A percentile compares a stretch with the other conserved stretches of the same genome.
These are phyloP conservation scores for Apophysomyces elegans DNA, from an alignment of 371 early-diverging fungal species.

Conservation along the genomic window DNA sequence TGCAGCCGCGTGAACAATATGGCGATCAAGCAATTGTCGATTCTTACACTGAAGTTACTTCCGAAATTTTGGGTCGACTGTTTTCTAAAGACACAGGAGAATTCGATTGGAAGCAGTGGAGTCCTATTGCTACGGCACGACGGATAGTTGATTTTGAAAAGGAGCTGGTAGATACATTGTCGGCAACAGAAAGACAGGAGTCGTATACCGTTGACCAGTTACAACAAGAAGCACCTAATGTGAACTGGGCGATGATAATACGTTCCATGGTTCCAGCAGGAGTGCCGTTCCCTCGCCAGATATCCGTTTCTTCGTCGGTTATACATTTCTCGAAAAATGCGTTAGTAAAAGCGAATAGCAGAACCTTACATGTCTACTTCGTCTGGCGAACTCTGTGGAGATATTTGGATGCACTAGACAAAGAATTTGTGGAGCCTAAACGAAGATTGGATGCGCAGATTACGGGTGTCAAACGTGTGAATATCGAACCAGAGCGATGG, in stretches of 20 bases:
- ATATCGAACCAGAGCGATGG: conserved; percentile 51
- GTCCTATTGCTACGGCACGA: conserved; percentile 44
- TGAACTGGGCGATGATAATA: conserved; percentile 50
- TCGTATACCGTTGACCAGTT: conserved; percentile 35
- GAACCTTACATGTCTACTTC: conserved; percentile 46
- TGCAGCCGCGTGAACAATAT: conserved; percentile 59
- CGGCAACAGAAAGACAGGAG: conserved; percentile 13
- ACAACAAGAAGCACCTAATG: conserved; percentile 31
- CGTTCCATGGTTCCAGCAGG: conserved; percentile 23
- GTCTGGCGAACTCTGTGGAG: conserved; percentile 44
- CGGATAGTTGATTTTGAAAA: conserved; percentile 56
- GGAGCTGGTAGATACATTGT: conserved; percentile 34
- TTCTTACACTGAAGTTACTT: conserved; percentile 42
- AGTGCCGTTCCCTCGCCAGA: conserved; percentile 22
- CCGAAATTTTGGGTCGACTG: conserved; percentile 26
- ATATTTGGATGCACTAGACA: conserved; percentile 37
- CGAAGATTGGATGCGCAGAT: conserved; percentile 35
- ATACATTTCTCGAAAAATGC: conserved; percentile 28
- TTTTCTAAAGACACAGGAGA: conserved; percentile 34
- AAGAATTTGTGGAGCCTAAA: conserved; percentile 28
- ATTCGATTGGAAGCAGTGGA: conserved; percentile 40
- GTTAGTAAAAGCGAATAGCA: conserved; percentile 20
- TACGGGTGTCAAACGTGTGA: conserved; percentile 38
- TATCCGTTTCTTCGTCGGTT: conserved; percentile 43
- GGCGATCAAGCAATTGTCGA: conserved; percentile 33